phyloP scores from a whole-genome alignment of 148 eudicot genomes.

The Talinum fruticosum region DNA sequence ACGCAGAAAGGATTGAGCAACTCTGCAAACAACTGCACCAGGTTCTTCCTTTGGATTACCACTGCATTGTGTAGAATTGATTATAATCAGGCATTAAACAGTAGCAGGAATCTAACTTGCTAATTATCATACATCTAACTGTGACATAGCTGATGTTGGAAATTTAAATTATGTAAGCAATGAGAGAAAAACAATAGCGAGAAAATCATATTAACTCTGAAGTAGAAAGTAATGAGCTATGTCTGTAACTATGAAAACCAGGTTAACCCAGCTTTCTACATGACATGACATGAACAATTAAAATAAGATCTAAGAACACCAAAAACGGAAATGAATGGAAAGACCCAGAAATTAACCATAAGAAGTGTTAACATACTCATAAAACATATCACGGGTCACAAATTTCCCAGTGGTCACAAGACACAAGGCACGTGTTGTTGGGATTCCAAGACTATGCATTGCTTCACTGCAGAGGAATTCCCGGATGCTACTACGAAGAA shows the following conservation, averaged over 20 bases:
- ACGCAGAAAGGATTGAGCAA: slow-evolving; percentile 91
- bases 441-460: slow-evolving; percentile 92
- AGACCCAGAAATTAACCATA: neutral
- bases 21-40: slow-evolving; percentile 98
- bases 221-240: neutral
- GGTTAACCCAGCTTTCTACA: neutral
- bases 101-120: neutral
- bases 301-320: neutral
- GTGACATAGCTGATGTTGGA: neutral
- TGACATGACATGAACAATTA: neutral
- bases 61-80: slow-evolving; percentile 47
- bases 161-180: neutral
- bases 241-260: neutral
- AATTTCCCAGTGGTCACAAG: slow-evolving; percentile 88
- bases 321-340: neutral
- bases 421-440: slow-evolving; percentile 94
- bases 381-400: slow-evolving; percentile 91
- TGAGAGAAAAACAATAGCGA: neutral
- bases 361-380: slow-evolving; percentile 64
- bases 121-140: neutral
- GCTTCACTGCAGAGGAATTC: slow-evolving; percentile 99
- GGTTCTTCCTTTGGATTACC: slow-evolving; percentile 99
- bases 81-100: slow-evolving; percentile 12
- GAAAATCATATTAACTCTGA: neutral
- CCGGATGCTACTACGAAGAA: slow-evolving; percentile 88